Base-by-base conservation (phyloP, 176 grass and related monocot genomes). In the Areca catechu region DNA sequence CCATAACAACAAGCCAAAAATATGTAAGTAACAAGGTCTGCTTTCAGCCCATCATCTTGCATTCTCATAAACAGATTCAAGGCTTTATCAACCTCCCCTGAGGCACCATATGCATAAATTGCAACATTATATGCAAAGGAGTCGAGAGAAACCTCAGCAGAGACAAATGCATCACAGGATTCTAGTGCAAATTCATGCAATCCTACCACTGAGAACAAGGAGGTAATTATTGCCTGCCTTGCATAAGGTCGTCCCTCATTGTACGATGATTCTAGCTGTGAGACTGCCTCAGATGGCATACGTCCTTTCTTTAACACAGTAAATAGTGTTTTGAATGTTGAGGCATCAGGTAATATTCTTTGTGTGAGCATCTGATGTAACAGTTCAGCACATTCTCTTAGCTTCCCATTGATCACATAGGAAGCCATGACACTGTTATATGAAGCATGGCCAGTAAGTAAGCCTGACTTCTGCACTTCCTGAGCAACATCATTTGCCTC, bases 401-500 rank as follows among this genome's bases (percentile, higher is more conserved):
- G 58, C 24, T 78, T 76, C 7, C 86, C 86, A 51, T 49, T 78
- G 55, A 65, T 58, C 5, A 60, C 48, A 72, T 81, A 85, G 61
- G 60, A 80, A 60, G 81, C 66, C 81, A 89, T 65, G 48, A 85
- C 67, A 75, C 56, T 65, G 66, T 85, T 85, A 53, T 75, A 89
- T 50, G 77, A 84, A 78, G 71, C 74, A 78, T 37, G 78, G 52
- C 78, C 71, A 56, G 63, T 78, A 50, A 81, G 49, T 70, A 89
- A 78, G 7, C 74, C 81, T 85, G 86, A 77, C 56, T 78, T 75
- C 14, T 81, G 74, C 53, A 85, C 84, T 20, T 78, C 78, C 15
- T 58, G 62, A 34, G 81, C 78, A 60, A 81, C 27, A 5, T 53
- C 83, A 57, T 61, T 53, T 20, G 77, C 83, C 50, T 89, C 74